Evolutionary conservation across 139 green algal genomes (phyloP), one percentile per base, ranked within the genome.

Genomic region (Monoraphidium neglectum): DNA sequence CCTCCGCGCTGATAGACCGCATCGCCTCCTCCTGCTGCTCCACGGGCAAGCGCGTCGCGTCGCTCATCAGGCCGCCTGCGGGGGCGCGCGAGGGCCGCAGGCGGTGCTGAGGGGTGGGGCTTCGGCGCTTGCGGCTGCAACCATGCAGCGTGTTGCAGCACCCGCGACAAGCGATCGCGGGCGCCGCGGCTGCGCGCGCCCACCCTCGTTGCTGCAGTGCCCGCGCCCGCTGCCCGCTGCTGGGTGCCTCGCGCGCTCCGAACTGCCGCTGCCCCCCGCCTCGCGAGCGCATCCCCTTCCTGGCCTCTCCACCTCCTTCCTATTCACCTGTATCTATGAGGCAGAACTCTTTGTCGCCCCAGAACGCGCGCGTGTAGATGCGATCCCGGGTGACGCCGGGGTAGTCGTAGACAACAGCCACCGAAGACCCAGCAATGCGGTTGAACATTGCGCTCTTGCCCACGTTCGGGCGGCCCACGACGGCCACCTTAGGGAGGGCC

Each of bases 401-500:
- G 76, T 94, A 90, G 80, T 99, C 95, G 60, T 93, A 97, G 74
- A 99, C 96, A 75, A 99, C 98, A 13, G 96, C 96, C 56, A 92
- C 68, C 15, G 84, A 82, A 36, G 56, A 72, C 15, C 94, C 94
- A 0, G 88, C 87, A 8, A 99, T 83, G 21, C 96, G 87, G 84
- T 99, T 99, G 87, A 99, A 99, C 68, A 99, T 84, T 1, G 95
- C 94, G 32, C 87, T 95, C 86, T 99, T 99, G 57, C 96, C 96
- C 28, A 99, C 96, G 77, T 99, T 99, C 28, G 96, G 96, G 0
- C 96, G 81, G 1, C 96, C 95, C 37, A 99, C 87, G 30, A 99
- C 87, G 4, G 96, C 96, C 24, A 89, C 79, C 79, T 91, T 89
- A 13, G 83, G 83, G 47, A 88, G 68, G 1, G 47, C 46, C 47